A percentile compares a stretch with the other conserved stretches of the same genome.
Evolutionary conservation across 2,329 filamentous ascomycete genomes (phyloP).

Genomic region (Lanzia echinophila): DNA sequence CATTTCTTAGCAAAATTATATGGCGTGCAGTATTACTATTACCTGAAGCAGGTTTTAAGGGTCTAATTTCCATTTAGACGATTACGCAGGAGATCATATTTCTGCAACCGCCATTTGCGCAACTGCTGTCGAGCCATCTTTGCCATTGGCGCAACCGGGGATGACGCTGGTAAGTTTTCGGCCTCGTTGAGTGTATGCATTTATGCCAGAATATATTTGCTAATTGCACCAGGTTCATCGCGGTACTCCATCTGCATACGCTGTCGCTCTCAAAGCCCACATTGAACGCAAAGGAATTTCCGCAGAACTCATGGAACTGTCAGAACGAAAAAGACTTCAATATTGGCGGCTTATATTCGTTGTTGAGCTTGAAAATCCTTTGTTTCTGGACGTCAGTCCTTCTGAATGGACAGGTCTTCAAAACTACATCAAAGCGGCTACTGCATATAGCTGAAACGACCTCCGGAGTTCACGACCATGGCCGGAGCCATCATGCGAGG

Average conservation of each 20-base stretch:
- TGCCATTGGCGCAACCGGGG: not conserved
- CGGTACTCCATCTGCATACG: not conserved
- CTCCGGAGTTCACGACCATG: too few relatives aligned
- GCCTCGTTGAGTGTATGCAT: not conserved
- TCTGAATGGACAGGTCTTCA: not conserved
- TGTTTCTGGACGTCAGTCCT: not conserved
- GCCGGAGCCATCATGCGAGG: too few relatives aligned
- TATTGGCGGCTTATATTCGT: not conserved
- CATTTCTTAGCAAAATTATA: not conserved
- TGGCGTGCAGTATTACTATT: not conserved
- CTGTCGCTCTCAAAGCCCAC: not conserved
- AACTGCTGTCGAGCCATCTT: not conserved
- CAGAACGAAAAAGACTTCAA: not conserved
- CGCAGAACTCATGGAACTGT: not conserved
- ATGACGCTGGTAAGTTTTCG: not conserved
- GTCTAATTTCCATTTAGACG: not conserved
- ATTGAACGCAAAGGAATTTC: not conserved
- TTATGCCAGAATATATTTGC: too few relatives aligned
- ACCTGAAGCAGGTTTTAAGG: not conserved
- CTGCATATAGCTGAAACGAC: too few relatives aligned
- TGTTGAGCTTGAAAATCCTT: not conserved
- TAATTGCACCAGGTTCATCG: not conserved
- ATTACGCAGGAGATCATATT: not conserved
- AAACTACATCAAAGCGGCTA: too few relatives aligned
- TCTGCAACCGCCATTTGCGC: not conserved